Evolutionary conservation across 371 early-diverging fungal species (phyloP).

Genomic region (Apophysomyces elegans): DNA sequence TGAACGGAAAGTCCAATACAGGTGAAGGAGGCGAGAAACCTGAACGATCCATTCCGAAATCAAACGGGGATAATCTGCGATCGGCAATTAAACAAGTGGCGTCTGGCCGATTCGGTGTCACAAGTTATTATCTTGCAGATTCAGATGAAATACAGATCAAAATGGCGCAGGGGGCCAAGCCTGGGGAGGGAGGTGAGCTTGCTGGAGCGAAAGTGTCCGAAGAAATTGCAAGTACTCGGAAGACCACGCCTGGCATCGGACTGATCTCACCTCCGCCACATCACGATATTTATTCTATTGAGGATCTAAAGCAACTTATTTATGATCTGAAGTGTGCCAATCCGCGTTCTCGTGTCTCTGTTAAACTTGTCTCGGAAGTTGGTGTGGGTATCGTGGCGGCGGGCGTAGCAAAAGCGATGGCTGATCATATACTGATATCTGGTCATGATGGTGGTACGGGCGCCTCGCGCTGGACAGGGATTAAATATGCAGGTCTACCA

Average conservation of each 20-base stretch:
- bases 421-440: constrained; percentile 93
- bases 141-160: constrained; percentile 96
- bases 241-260: constrained; percentile 94
- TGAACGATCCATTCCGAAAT: constrained; percentile 63
- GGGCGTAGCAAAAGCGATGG: constrained; percentile 95
- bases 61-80: constrained; percentile 78
- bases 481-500: constrained; percentile 94
- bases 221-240: constrained; percentile 89
- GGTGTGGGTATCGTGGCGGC: constrained; percentile 94
- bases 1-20: constrained; percentile 95
- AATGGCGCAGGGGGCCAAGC: constrained; percentile 98
- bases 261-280: constrained; percentile 97
- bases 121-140: constrained; percentile 87
- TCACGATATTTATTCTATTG: constrained; percentile 96
- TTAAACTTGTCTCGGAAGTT: constrained; percentile 94
- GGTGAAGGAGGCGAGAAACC: constrained; percentile 97
- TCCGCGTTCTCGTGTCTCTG: constrained; percentile 85
- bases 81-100: constrained; percentile 97
- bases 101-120: constrained; percentile 95
- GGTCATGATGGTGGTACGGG: constrained; percentile 98
- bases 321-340: constrained; percentile 94
- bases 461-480: constrained; percentile 96
- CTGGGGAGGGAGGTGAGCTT: constrained; percentile 88
- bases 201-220: constrained; percentile 84
- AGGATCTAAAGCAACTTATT: constrained; percentile 95